These are phyloP conservation scores for Fusarium transvaalense DNA, from an alignment of 2,329 filamentous ascomycete genomes.

Conservation along the genomic window DNA sequence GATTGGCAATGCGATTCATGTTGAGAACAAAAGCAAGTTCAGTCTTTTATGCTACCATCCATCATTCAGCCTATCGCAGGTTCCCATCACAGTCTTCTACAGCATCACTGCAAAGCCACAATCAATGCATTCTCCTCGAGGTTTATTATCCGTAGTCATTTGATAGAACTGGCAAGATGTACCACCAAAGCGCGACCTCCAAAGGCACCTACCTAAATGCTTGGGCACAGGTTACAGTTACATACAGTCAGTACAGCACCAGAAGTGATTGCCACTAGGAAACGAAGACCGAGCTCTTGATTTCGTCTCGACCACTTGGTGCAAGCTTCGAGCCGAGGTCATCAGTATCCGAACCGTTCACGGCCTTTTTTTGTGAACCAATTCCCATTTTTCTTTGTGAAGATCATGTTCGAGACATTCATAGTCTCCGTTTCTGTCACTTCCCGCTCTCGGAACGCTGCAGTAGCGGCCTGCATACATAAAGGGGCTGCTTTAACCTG, in stretches of 20 bases:
- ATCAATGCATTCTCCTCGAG: slow-evolving; percentile 13
- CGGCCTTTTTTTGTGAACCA: slow-evolving; percentile 27
- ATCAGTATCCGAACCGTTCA: slow-evolving; percentile 21
- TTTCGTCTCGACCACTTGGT: slow-evolving; percentile 31
- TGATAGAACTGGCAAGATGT: slow-evolving; percentile 34
- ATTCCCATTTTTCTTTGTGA: slow-evolving; percentile 22
- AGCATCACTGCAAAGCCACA: slow-evolving; percentile 21
- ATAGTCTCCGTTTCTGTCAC: slow-evolving; percentile 38
- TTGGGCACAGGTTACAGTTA: not conserved
- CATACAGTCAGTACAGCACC: not conserved
- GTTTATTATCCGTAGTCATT: slow-evolving; percentile 33
- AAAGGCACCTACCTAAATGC: not conserved
- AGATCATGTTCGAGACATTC: slow-evolving; percentile 23
- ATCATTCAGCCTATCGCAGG: slow-evolving; percentile 9
- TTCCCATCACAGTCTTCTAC: not conserved
- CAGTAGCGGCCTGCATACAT: slow-evolving; percentile 41
- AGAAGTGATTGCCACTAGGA: not conserved
- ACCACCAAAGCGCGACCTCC: slow-evolving; percentile 24
- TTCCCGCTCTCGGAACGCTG: slow-evolving; percentile 41
- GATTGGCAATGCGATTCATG: not conserved
- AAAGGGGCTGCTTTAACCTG: slow-evolving; percentile 33
- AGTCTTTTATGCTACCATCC: slow-evolving; percentile 18
- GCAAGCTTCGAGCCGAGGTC: slow-evolving; percentile 30
- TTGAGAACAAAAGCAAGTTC: slow-evolving; percentile 8
- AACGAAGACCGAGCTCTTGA: slow-evolving; percentile 25